phyloP scores from a whole-genome alignment of 768 basidiomycete genomes.

The Piloderma croceum region DNA sequence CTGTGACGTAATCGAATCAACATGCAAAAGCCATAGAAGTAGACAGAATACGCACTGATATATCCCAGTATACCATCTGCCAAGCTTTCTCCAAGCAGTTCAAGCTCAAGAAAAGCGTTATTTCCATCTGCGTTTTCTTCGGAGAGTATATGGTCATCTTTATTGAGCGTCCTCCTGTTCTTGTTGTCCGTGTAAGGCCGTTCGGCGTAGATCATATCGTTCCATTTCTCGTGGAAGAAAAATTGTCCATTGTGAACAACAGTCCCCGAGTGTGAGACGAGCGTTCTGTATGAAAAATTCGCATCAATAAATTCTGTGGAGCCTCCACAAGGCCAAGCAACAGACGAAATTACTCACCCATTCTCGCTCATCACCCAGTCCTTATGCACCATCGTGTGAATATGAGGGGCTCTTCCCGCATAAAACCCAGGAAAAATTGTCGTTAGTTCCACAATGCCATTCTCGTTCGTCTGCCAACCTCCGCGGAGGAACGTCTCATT shows the following conservation, averaged over 20 bases:
- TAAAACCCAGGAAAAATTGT: constrained; percentile 33
- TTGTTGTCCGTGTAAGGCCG: constrained; percentile 24
- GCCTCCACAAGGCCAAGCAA: not conserved
- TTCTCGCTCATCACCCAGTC: constrained; percentile 17
- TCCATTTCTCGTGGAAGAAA: constrained; percentile 34
- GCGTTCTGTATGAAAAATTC: constrained; percentile 14
- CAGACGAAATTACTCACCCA: constrained; percentile 10
- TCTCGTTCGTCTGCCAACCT: constrained; percentile 25
- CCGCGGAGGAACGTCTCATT: constrained; percentile 33
- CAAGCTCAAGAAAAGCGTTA: constrained; percentile 25
- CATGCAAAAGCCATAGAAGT: not conserved
- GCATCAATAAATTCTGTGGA: not conserved
- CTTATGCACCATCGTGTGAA: constrained; percentile 31
- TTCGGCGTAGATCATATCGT: constrained; percentile 21
- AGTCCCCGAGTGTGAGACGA: constrained; percentile 24
- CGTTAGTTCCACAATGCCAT: constrained; percentile 31
- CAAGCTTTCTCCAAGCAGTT: constrained; percentile 25
- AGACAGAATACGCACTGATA: constrained; percentile 21
- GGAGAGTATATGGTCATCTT: constrained; percentile 25
- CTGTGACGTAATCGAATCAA: constrained; percentile 9
- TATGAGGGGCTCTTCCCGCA: constrained; percentile 31
- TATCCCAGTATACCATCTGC: constrained; percentile 27
- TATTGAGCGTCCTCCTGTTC: constrained; percentile 23
- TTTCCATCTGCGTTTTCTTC: constrained; percentile 17
- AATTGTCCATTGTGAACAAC: constrained; percentile 32